Percentiles rank a stretch among this genome's conserved stretches.
Evolutionary conservation across 306 rosid species (phyloP).

Genomic region (Chamaecrista fasciculata): DNA sequence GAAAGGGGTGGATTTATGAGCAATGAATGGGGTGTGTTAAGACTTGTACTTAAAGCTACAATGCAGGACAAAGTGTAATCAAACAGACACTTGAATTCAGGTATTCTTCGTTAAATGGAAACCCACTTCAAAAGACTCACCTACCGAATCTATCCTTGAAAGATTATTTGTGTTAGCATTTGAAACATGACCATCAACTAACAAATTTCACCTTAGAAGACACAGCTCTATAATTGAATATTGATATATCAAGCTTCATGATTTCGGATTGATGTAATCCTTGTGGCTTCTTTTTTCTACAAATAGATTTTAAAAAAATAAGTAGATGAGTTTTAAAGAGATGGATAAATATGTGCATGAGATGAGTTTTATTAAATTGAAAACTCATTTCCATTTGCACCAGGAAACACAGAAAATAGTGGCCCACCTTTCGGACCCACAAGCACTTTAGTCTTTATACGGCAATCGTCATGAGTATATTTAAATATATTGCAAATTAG

Average conservation of each 20-base stretch:
- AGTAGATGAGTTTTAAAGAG: too few species aligned
- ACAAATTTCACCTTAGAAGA: slow-evolving; percentile 45
- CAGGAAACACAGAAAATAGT: slow-evolving; percentile 1
- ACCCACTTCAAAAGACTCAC: slow-evolving; percentile 22
- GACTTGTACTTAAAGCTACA: slow-evolving; percentile 32
- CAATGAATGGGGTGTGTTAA: slow-evolving; percentile 17
- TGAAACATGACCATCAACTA: slow-evolving; percentile 29
- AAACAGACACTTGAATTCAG: slow-evolving; percentile 20
- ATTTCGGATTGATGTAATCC: neutral
- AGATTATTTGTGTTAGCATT: neutral
- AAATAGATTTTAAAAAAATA: neutral
- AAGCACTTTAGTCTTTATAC: neutral
- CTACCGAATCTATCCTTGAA: slow-evolving; percentile 22
- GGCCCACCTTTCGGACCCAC: slow-evolving; percentile 22
- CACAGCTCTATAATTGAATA: slow-evolving; percentile 21
- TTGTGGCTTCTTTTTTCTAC: neutral
- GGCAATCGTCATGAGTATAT: neutral
- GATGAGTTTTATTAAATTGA: neutral
- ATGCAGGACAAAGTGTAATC: slow-evolving; percentile 21
- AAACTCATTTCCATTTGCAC: neutral
- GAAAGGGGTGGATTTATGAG: neutral
- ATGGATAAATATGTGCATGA: neutral
- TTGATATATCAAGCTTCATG: slow-evolving; percentile 9
- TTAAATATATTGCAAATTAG: neutral
- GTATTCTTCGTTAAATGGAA: slow-evolving; percentile 13